Evolutionary conservation across 2,329 filamentous ascomycete species (phyloP), one percentile per base, ranked within the genome.

Genomic region (Alternaria arborescens): DNA sequence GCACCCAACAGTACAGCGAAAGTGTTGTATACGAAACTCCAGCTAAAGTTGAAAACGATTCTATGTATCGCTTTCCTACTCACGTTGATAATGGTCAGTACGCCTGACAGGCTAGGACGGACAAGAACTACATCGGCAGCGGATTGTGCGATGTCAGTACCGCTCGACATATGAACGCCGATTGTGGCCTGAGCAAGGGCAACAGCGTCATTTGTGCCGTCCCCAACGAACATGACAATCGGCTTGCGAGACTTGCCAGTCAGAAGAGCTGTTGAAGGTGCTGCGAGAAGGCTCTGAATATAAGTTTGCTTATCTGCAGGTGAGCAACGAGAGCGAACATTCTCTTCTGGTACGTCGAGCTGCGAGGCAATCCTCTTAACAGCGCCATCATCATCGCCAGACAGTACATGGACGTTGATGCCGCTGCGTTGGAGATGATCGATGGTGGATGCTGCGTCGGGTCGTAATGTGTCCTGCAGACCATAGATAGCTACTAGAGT

Each of bases 151-250:
- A 94, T 82, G 58, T 92, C 90, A 11, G 71, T 74, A 8, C 71
- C 83, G 51, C 79, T 82, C 58, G 84, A 85, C 74, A 94, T 87
- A 67, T 91, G 89, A 0, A 93, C 81, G 18, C 92, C 91, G 41
- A 94, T 84, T 1, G 84, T 86, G 1, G 91, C 89, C 70, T 89
- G 86, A 0, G 90, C 87, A 0, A 94, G 83, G 0, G 91, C 91
- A 2, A 87, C 82, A 0, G 91, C 90, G 68, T 94, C 91, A 73
- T 94, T 94, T n/a, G 90, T 93, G 0, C 92, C 92, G 68, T 95
- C 91, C 38, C 91, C 91, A 58, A 85, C 84, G 76, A 94, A 94
- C 6, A 93, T 76, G 18, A 91, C 84, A 3, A 84, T 67, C 0
- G 71, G 65, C 47, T 62, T 55, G 12, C 40, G 52, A 2, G 34